phyloP scores from a whole-genome alignment of 2,329 filamentous ascomycete genomes.

The Aspergillus thermomutatus region DNA sequence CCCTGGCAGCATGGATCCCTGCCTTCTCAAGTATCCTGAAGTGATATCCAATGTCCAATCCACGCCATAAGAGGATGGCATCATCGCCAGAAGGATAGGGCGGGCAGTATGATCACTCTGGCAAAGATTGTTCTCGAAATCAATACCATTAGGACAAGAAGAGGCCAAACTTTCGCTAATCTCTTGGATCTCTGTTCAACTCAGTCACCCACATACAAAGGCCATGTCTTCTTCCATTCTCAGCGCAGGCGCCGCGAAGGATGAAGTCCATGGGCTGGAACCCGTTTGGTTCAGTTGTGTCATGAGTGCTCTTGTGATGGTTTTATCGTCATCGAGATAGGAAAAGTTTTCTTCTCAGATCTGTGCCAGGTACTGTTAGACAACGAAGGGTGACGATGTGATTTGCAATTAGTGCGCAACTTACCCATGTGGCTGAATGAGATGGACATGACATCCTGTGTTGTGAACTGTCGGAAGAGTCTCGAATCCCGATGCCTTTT shows the following conservation, averaged over 20 bases:
- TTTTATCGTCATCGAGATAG: slow-evolving; percentile 41
- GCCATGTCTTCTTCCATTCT: slow-evolving; percentile 38
- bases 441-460: background rate
- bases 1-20: background rate
- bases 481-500: background rate
- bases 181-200: slow-evolving; percentile 50
- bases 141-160: background rate
- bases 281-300: slow-evolving; percentile 23
- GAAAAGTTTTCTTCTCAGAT: slow-evolving; percentile 10
- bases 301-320: slow-evolving; percentile 38
- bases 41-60: background rate
- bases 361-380: slow-evolving; percentile 1
- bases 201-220: slow-evolving; percentile 38
- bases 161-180: slow-evolving; percentile 11
- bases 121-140: background rate
- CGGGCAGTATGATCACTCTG: background rate
- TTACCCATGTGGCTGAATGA: background rate
- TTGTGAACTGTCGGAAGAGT: background rate
- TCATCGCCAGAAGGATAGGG: background rate
- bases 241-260: slow-evolving; percentile 21
- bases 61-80: background rate
- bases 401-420: background rate
- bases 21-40: background rate
- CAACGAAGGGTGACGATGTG: background rate
- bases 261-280: slow-evolving; percentile 33